Conservation (phyloP, 2,329 filamentous ascomycete genomes). For the Ceratocystis diversiconidia region DNA sequence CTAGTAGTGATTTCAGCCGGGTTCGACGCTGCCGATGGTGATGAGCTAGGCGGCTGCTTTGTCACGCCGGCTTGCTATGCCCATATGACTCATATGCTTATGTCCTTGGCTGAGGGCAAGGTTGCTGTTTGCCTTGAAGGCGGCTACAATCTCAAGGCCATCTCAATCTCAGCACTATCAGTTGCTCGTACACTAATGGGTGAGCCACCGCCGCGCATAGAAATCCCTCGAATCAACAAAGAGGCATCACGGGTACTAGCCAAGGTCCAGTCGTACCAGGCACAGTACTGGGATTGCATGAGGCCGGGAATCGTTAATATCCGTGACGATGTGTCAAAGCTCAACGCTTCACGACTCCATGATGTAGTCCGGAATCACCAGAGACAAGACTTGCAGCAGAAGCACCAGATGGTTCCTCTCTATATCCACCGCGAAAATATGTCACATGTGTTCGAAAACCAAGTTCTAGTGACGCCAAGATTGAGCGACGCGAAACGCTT, state of each 20-base stretch:
- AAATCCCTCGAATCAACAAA: conserved; percentile 41
- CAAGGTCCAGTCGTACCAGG: conserved; percentile 45
- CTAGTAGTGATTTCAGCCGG: conserved; percentile 90
- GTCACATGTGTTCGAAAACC: conserved; percentile 68
- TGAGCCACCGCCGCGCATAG: conserved; percentile 60
- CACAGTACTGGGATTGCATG: conserved; percentile 78
- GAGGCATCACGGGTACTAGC: conserved; percentile 43
- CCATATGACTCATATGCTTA: conserved; percentile 98
- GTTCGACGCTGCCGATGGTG: conserved; percentile 88
- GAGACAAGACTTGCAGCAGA: conserved; percentile 53
- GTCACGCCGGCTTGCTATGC: conserved; percentile 85
- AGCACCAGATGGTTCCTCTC: conserved; percentile 64
- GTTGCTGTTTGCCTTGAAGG: conserved; percentile 88
- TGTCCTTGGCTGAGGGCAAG: conserved; percentile 81
- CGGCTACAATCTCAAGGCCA: conserved; percentile 86
- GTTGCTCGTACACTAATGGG: conserved; percentile 92
- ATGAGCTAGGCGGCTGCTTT: conserved; percentile 83
- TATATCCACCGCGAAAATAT: conserved; percentile 62
- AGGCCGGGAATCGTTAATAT: conserved; percentile 50
- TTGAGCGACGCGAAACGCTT: conserved; percentile 54
- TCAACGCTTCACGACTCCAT: conserved; percentile 52
- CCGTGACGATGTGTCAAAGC: conserved; percentile 36
- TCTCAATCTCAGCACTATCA: conserved; percentile 80
- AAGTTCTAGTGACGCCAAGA: conserved; percentile 66
- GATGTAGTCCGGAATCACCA: conserved; percentile 71